Conservation (phyloP, 768 basidiomycete genomes). For the Imleria badia region DNA sequence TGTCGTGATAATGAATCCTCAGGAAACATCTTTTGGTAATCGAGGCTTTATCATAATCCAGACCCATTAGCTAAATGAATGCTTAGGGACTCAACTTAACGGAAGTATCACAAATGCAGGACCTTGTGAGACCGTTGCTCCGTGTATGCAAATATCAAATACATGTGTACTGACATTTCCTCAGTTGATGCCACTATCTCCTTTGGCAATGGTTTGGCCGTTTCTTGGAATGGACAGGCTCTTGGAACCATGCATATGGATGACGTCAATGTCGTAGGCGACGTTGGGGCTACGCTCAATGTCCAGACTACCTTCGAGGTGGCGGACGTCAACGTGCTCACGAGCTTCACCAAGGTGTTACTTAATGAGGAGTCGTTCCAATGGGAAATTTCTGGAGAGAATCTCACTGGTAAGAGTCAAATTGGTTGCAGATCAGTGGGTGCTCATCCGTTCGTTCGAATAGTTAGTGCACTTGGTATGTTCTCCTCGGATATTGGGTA, state of each 20-base stretch:
- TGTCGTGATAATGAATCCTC: constrained; percentile 59
- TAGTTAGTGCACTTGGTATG: constrained; percentile 59
- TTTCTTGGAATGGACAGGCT: constrained; percentile 56
- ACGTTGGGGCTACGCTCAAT: constrained; percentile 61
- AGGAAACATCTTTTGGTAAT: constrained; percentile 57
- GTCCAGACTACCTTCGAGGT: constrained; percentile 56
- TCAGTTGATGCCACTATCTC: constrained; percentile 65
- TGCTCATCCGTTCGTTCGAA: constrained; percentile 10
- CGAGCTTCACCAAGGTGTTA: constrained; percentile 64
- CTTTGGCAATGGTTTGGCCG: constrained; percentile 60
- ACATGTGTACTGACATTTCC: constrained; percentile 5
- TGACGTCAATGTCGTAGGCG: constrained; percentile 56
- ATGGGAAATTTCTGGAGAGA: constrained; percentile 67
- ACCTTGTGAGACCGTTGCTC: constrained; percentile 51
- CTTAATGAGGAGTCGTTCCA: constrained; percentile 65
- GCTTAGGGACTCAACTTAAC: constrained; percentile 47
- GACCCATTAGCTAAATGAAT: background rate
- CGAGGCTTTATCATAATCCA: background rate
- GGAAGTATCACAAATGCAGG: constrained; percentile 70
- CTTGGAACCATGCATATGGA: constrained; percentile 63
- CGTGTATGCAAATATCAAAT: background rate
- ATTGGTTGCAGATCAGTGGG: background rate
- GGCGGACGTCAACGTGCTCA: constrained; percentile 52
- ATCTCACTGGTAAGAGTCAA: constrained; percentile 50
- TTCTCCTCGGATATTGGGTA: background rate